phyloP scores from a whole-genome alignment of 2,329 filamentous ascomycete species.

The Nigrospora sphaerica region DNA sequence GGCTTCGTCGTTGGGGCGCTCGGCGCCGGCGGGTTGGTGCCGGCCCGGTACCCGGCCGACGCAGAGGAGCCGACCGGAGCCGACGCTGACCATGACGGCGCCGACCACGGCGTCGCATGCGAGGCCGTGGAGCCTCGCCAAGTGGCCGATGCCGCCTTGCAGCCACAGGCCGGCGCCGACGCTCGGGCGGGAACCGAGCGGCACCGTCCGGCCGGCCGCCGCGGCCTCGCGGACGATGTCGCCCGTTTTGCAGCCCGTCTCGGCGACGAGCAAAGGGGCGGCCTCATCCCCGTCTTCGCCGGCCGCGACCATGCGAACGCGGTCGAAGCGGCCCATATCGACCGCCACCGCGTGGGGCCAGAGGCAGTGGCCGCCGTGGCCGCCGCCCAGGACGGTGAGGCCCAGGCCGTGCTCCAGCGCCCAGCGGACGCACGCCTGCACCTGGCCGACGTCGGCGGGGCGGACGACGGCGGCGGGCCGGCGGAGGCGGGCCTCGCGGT shows the following conservation, averaged over 20 bases:
- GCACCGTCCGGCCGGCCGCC: conserved; percentile 43
- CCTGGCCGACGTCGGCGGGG: conserved; percentile 37
- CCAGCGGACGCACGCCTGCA: conserved; percentile 52
- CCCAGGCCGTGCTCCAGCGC: conserved; percentile 36
- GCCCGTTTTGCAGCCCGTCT: conserved; percentile 47
- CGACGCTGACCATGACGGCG: conserved; percentile 47
- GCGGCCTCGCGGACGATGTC: conserved; percentile 44
- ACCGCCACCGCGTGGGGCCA: conserved; percentile 44
- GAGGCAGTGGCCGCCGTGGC: conserved; percentile 54
- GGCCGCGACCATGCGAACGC: conserved; percentile 33
- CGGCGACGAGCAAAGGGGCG: conserved; percentile 36
- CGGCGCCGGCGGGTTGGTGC: conserved; percentile 30
- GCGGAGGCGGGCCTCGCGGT: conserved; percentile 37
- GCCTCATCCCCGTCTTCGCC: conserved; percentile 12
- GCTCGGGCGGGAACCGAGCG: conserved; percentile 54
- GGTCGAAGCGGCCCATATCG: conserved; percentile 50
- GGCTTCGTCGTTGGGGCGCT: conserved; percentile 36
- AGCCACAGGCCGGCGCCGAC: conserved; percentile 58
- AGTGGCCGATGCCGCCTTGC: conserved; percentile 58
- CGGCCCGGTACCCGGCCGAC: conserved; percentile 43
- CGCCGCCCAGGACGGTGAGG: conserved; percentile 47
- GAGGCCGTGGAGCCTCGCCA: conserved; percentile 48
- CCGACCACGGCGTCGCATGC: conserved; percentile 54
- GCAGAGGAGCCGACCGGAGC: conserved; percentile 36
- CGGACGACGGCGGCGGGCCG: conserved; percentile 34